These are phyloP conservation scores for Calycina herbarum DNA, from an alignment of 2,329 filamentous ascomycete genomes.

Conservation along the genomic window DNA sequence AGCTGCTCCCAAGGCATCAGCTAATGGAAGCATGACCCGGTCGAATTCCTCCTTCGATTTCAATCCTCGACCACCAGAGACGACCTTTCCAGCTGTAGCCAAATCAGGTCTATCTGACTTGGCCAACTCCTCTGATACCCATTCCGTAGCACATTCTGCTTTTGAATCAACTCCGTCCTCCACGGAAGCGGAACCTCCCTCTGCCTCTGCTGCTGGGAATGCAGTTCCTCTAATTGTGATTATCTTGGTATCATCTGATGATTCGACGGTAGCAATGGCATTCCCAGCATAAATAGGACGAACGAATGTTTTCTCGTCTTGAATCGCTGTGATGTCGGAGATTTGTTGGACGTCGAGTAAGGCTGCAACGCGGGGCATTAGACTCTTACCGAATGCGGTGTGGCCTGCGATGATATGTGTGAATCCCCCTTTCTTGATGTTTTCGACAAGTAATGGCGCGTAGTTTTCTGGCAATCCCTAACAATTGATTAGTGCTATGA, in stretches of 20 bases:
- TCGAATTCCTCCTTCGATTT: slow-evolving; percentile 99
- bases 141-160: slow-evolving; percentile 70
- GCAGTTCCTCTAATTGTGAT: slow-evolving; percentile 92
- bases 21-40: slow-evolving; percentile 84
- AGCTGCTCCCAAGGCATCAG: slow-evolving; percentile 90
- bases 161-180: slow-evolving; percentile 86
- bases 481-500: slow-evolving; percentile 14
- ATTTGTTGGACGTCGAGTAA: slow-evolving; percentile 90
- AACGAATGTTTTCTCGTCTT: slow-evolving; percentile 91
- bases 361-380: slow-evolving; percentile 88
- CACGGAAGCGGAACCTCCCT: slow-evolving; percentile 72
- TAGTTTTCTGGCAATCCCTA: slow-evolving; percentile 91
- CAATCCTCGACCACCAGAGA: slow-evolving; percentile 89
- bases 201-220: slow-evolving; percentile 73
- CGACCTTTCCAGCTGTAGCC: slow-evolving; percentile 82
- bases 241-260: slow-evolving; percentile 79
- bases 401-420: slow-evolving; percentile 90
- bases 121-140: slow-evolving; percentile 90
- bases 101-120: slow-evolving; percentile 95
- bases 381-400: slow-evolving; percentile 94
- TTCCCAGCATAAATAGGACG: slow-evolving; percentile 98
- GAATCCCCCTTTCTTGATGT: slow-evolving; percentile 93
- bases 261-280: slow-evolving; percentile 94
- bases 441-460: slow-evolving; percentile 89
- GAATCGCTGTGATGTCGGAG: slow-evolving; percentile 84